Conservation (phyloP, 2,329 filamentous ascomycete genomes). For the Nemania sp. region DNA sequence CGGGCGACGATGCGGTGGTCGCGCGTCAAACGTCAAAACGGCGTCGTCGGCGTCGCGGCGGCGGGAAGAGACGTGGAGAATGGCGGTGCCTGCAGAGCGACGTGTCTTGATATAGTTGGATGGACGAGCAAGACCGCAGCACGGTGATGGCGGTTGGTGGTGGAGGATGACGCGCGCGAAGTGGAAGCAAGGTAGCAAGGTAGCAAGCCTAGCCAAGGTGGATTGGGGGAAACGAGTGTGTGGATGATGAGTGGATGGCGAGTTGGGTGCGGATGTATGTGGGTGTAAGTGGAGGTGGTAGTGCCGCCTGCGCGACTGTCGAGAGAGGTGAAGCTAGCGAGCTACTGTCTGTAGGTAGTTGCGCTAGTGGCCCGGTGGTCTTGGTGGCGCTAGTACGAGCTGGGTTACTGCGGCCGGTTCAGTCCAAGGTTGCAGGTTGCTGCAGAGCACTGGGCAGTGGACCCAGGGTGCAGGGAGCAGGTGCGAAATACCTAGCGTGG, state of each 20-base stretch:
- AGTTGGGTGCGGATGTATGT: not conserved
- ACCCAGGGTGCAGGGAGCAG: too few species aligned
- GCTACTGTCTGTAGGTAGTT: too few species aligned
- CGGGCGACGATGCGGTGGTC: conserved; percentile 48
- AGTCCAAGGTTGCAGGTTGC: too few species aligned
- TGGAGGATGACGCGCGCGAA: conserved; percentile 42
- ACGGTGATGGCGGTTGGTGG: too few species aligned
- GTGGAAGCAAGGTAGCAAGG: conserved; percentile 34
- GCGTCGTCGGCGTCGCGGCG: conserved; percentile 30
- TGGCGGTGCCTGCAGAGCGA: conserved; percentile 54
- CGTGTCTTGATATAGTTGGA: conserved; percentile 66
- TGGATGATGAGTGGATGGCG: not conserved
- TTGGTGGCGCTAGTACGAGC: too few species aligned
- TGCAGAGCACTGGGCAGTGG: too few species aligned
- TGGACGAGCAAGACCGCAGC: conserved; percentile 33
- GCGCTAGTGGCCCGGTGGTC: too few species aligned
- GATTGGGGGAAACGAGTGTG: conserved; percentile 1
- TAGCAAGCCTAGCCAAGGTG: conserved; percentile 36
- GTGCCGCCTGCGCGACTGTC: too few species aligned
- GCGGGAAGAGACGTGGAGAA: conserved; percentile 41
- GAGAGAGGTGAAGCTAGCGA: not conserved
- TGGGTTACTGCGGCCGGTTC: too few species aligned
- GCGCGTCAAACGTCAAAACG: conserved; percentile 37
- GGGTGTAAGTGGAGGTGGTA: not conserved
- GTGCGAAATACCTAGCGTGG: too few species aligned